Evolutionary conservation across 495 filamentous ascomycete species (phyloP).

Genomic region (Penicillium mononematosum): DNA sequence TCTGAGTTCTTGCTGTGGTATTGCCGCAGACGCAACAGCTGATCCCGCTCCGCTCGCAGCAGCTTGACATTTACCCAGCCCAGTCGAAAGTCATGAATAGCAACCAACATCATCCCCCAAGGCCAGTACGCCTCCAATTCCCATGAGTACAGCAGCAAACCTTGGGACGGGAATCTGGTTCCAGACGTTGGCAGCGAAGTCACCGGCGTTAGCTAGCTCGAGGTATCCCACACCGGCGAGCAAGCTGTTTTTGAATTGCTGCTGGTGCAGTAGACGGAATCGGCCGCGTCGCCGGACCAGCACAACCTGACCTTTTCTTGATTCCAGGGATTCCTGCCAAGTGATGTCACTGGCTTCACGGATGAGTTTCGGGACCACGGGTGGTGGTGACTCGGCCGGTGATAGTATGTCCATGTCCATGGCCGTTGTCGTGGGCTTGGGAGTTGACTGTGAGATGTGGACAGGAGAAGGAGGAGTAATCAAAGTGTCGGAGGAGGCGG

Average conservation of each 20-base stretch:
- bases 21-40: constrained; percentile 24
- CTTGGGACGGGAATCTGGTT: constrained; percentile 48
- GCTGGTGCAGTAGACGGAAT: constrained; percentile 27
- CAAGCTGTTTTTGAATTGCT: constrained; percentile 47
- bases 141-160: constrained; percentile 49
- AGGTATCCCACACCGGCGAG: constrained; percentile 49
- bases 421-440: background rate
- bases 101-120: constrained; percentile 45
- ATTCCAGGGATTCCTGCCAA: constrained; percentile 20
- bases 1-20: constrained; percentile 22
- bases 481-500: constrained; percentile 23
- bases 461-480: constrained; percentile 9
- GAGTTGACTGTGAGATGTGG: background rate
- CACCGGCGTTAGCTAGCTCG: constrained; percentile 52
- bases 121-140: constrained; percentile 47
- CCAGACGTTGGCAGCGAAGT: constrained; percentile 57
- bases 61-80: constrained; percentile 46
- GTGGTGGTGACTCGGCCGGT: constrained; percentile 6
- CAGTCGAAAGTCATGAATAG: constrained; percentile 39
- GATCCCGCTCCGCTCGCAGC: constrained; percentile 37
- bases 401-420: constrained; percentile 6
- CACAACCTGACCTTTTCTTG: constrained; percentile 19
- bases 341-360: constrained; percentile 28
- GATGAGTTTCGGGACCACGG: constrained; percentile 21
- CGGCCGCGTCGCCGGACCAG: constrained; percentile 22